Base-by-base conservation (phyloP, 2,329 filamentous ascomycete species). In the Karstenula rhodostoma region DNA sequence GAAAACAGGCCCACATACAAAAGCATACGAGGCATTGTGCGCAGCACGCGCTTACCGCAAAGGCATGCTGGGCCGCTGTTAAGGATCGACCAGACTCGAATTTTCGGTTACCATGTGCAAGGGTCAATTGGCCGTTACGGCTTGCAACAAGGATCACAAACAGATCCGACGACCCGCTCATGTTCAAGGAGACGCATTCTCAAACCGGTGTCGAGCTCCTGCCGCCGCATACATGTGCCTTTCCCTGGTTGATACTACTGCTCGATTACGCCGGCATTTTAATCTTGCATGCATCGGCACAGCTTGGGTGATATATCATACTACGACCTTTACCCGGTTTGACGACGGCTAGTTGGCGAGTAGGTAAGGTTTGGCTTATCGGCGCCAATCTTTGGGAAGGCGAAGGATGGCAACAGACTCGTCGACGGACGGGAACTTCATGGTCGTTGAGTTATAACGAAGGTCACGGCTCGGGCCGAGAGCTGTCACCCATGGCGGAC, bases 401-500 rank as follows among this genome's bases (percentile, higher is more conserved):
- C 37, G 15, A 58, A 58, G 51, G 40, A 59, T 43, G 8, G 40
- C 8, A 3, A 43, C n/a, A 22, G 40, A 8, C 40, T 44, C 29
- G 4, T 32, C 8, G 19, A 44, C 19, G 10, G 37, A 17, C 4
- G 37, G 17, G 19, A 44, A 9, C 42, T 44, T 44, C 2, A 44
- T 17, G 44, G 42, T 47, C 4, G 22, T 47, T 2, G 19, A 10
- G 9, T 23, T 27, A 23, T 29, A 23, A 17, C 33, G 8, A 32
- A 53, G 59, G 52, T 51, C 43, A 57, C 69, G 69, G 69, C 61
- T 69, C 70, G 70, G 67, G 61, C 70, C 70, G 42, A 23, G 70
- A 59, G 56, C 63, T 71, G 65, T 68, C 68, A 70, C 35, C 29
- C 4, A 44, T 17, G 46, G 56, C 42, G 42, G 48, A 40, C 59